Percentiles rank a stretch among this genome's conserved stretches.
phyloP scores from a whole-genome alignment of 2,329 filamentous ascomycete species.

The Mollisiaceae sp. region DNA sequence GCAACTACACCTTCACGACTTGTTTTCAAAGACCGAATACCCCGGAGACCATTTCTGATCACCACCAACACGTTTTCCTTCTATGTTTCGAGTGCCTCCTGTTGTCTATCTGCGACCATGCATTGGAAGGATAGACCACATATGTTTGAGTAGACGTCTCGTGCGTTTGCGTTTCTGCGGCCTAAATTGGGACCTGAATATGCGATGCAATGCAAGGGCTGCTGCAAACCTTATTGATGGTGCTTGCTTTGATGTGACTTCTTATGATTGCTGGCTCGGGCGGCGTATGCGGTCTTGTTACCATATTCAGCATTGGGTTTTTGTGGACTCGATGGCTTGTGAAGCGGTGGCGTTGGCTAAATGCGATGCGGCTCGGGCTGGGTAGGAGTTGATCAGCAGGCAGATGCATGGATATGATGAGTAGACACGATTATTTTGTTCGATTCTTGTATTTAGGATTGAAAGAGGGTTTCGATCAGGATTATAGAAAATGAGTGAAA shows the following conservation, averaged over 20 bases:
- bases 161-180: background rate
- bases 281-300: background rate
- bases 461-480: slow-evolving; percentile 16
- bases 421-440: slow-evolving; percentile 18
- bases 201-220: background rate
- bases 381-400: background rate
- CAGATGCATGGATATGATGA: slow-evolving; percentile 16
- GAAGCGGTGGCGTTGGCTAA: slow-evolving; percentile 4
- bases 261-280: slow-evolving; percentile 2
- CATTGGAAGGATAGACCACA: slow-evolving; percentile 9
- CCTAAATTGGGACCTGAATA: background rate
- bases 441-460: slow-evolving; percentile 30
- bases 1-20: slow-evolving; percentile 23
- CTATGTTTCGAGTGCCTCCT: slow-evolving; percentile 15
- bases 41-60: slow-evolving; percentile 30
- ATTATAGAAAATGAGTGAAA: slow-evolving; percentile 8
- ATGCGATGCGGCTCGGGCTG: background rate
- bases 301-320: background rate
- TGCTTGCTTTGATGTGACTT: background rate
- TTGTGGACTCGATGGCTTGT: background rate
- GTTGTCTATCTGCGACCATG: slow-evolving; percentile 10
- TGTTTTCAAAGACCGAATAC: slow-evolving; percentile 36
- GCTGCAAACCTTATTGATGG: background rate
- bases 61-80: slow-evolving; percentile 21
- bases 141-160: slow-evolving; percentile 20